Base-by-base conservation (phyloP, 306 rosid genomes). In the Canavalia gladiata region DNA sequence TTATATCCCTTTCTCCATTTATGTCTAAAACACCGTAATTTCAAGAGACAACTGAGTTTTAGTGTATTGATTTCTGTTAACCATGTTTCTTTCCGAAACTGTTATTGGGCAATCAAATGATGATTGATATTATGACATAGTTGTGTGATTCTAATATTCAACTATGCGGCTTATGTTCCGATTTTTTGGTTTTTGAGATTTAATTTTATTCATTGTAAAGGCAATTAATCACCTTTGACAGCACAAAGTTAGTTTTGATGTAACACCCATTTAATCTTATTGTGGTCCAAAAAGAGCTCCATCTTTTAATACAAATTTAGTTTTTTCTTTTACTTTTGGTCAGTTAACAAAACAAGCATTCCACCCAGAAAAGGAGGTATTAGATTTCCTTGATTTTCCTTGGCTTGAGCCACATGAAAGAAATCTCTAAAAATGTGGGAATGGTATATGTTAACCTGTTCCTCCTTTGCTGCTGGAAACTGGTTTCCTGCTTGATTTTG, bases 361-460 rank as follows among this genome's bases (percentile, higher is more conserved):
- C 56, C 7, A 86, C 77, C 88, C 90, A 2, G 97, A 95, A 76
- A 93, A 79, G 80, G 98, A 93, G 80, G 88, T 93, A 68, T 95
- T 95, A 67, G 88, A 95, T 76, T 93, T 95, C 87, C 85, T 95
- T 8, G 94, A 92, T 37, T 90, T 89, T 86, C 94, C 98, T 69
- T 93, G 96, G 97, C 90, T 91, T 77, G 93, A 90, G 86, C 97
- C 98, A 56, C 88, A 88, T 5, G 88, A 95, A 83, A 93, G 99
- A 82, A 93, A 95, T 87, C 87, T 95, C 45, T 95, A 86, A 95
- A 86, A 95, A 29, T 46, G 2, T 49, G 5, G 0, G 46, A 57
- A 75, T 29, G 41, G 46, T 71, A 71, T 42, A 35, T 31, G 9
- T 33, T 41, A 79, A 81, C 7, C 43, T 74, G 43, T 69, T 4